Conservation (phyloP, 768 basidiomycete genomes). For the Nevesoporus exiguus region DNA sequence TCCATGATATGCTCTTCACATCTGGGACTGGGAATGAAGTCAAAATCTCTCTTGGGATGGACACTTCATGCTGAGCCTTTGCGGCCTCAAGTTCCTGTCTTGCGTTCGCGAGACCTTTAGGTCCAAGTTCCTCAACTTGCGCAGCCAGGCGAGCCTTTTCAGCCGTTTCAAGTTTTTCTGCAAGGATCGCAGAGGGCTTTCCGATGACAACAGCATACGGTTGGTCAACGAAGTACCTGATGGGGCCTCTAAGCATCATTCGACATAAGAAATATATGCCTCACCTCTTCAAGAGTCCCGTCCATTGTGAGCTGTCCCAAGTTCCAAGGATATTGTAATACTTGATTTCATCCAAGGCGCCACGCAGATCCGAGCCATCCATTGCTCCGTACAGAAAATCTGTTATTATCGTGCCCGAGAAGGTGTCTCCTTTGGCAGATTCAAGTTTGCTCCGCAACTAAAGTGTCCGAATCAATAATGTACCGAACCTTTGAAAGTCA, state of each 20-base stretch:
- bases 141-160: constrained; percentile 74
- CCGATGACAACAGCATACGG: constrained; percentile 76
- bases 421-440: constrained; percentile 76
- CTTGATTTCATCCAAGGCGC: constrained; percentile 74
- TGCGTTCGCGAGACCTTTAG: constrained; percentile 72
- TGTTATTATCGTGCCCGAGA: constrained; percentile 68
- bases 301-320: constrained; percentile 81
- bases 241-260: constrained; percentile 7
- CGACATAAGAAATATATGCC: constrained; percentile 19
- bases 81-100: constrained; percentile 70
- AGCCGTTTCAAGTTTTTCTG: constrained; percentile 72
- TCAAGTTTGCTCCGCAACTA: constrained; percentile 84
- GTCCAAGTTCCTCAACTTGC: constrained; percentile 70
- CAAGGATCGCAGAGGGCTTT: constrained; percentile 82
- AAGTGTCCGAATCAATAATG: constrained; percentile 2
- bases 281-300: constrained; percentile 68
- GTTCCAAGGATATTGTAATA: constrained; percentile 61
- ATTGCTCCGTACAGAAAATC: constrained; percentile 85
- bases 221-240: constrained; percentile 76
- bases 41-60: constrained; percentile 79
- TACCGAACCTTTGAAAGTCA: not conserved
- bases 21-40: constrained; percentile 88
- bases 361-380: constrained; percentile 75
- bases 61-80: constrained; percentile 79
- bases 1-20: constrained; percentile 90